A percentile compares a stretch with the other conserved stretches of the same genome.
Conservation (phyloP, 2,329 filamentous ascomycete species). For the Colletotrichum orchidophilum region DNA sequence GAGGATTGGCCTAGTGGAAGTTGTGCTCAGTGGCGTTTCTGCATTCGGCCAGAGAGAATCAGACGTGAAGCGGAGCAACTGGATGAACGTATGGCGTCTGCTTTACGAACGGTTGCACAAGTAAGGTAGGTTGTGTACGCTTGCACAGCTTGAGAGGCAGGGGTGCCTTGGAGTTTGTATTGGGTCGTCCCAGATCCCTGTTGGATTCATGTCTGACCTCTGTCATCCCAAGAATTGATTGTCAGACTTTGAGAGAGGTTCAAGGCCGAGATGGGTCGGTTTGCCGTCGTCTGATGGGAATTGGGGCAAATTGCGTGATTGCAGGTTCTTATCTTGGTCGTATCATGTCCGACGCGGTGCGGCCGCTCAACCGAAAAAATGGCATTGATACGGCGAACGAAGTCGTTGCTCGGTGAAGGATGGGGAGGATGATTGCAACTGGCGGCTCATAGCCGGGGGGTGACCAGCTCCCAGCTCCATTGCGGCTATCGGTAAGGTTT, state of each 20-base stretch:
- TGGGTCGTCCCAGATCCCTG: background rate
- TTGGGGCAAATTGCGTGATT: constrained; percentile 3
- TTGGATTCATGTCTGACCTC: background rate
- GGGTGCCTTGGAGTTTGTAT: background rate
- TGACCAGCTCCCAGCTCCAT: constrained; percentile 2
- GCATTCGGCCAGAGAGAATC: constrained; percentile 12
- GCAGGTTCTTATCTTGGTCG: constrained; percentile 5
- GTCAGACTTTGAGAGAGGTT: background rate
- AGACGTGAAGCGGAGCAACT: background rate
- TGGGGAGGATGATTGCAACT: background rate
- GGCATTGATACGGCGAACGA: background rate
- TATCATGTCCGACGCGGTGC: background rate
- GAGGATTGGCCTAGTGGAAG: background rate
- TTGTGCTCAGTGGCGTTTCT: background rate
- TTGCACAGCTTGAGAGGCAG: background rate
- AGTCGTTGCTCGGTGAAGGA: background rate
- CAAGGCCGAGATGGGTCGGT: background rate
- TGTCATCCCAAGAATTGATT: background rate
- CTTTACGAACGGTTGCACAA: background rate
- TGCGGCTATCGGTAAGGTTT: constrained; percentile 17
- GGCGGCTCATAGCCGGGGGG: background rate
- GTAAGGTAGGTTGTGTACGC: background rate
- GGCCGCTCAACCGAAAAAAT: background rate
- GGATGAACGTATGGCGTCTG: background rate
- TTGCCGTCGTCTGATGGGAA: background rate